Evolutionary conservation across 2,329 filamentous ascomycete species (phyloP).

Genomic region (Leptographium wingfieldii): DNA sequence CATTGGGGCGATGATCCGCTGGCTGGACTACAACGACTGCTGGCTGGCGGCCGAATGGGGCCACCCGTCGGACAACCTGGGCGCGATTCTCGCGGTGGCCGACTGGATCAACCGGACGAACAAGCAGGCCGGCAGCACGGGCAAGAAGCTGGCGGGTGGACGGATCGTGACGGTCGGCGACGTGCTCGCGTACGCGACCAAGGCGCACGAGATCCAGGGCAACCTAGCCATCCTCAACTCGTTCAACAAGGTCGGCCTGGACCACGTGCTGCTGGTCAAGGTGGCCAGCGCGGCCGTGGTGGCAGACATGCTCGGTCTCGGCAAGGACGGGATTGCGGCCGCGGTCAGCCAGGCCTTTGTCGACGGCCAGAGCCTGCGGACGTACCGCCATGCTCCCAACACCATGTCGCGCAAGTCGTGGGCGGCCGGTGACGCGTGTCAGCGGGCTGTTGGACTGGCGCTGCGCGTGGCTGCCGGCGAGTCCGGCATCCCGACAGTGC

Average conservation of each 20-base stretch:
- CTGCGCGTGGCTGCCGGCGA: slow-evolving; percentile 89
- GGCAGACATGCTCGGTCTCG: slow-evolving; percentile 85
- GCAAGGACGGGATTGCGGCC: slow-evolving; percentile 82
- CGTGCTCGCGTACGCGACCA: slow-evolving; percentile 94
- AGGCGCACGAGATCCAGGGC: slow-evolving; percentile 98
- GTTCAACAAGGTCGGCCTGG: slow-evolving; percentile 95
- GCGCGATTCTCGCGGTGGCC: slow-evolving; percentile 88
- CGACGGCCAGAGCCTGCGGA: slow-evolving; percentile 89
- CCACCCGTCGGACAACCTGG: slow-evolving; percentile 94
- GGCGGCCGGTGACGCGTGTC: slow-evolving; percentile 96
- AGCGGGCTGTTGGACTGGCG: slow-evolving; percentile 82
- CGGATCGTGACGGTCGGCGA: slow-evolving; percentile 83
- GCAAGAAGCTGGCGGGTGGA: slow-evolving; percentile 53
- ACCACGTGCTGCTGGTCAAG: slow-evolving; percentile 97
- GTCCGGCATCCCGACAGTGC: slow-evolving; percentile 78
- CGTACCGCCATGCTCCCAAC: slow-evolving; percentile 94
- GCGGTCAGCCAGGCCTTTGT: slow-evolving; percentile 96
- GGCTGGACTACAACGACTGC: slow-evolving; percentile 99
- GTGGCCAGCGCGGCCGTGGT: slow-evolving; percentile 90
- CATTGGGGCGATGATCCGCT: slow-evolving; percentile 96
- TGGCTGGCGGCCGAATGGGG: slow-evolving; percentile 93
- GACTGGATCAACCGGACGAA: slow-evolving; percentile 95
- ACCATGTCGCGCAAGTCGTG: slow-evolving; percentile 99
- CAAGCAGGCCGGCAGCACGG: slow-evolving; percentile 25
- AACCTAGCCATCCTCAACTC: slow-evolving; percentile 95